These are phyloP conservation scores for Penicillium antarcticum DNA, from an alignment of 495 filamentous ascomycete species.

Conservation along the genomic window DNA sequence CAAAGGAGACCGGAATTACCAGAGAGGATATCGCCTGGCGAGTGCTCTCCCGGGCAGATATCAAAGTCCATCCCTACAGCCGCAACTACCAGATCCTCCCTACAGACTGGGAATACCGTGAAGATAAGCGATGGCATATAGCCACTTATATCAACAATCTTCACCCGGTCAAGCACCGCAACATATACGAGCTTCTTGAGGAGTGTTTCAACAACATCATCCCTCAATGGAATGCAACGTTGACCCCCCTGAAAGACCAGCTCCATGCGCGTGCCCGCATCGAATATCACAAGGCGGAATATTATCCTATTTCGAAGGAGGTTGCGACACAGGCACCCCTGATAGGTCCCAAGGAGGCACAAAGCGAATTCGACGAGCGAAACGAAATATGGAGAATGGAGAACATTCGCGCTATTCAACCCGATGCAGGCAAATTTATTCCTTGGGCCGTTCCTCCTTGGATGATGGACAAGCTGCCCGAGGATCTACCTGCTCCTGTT, in stretches of 20 bases:
- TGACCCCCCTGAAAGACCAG: conserved; percentile 38
- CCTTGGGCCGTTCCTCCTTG: conserved; percentile 31
- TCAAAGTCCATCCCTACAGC: conserved; percentile 28
- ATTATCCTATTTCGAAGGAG: conserved; percentile 23
- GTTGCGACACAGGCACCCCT: conserved; percentile 15
- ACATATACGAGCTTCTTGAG: conserved; percentile 42
- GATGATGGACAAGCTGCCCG: conserved; percentile 23
- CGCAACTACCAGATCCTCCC: conserved; percentile 38
- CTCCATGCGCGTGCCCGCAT: conserved; percentile 30
- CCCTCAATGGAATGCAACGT: conserved; percentile 37
- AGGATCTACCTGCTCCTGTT: conserved; percentile 19
- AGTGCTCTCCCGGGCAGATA: conserved; percentile 25
- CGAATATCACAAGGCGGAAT: conserved; percentile 31
- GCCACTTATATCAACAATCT: conserved; percentile 48
- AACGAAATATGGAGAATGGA: conserved; percentile 24
- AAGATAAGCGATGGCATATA: conserved; percentile 28
- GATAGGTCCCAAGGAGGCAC: conserved; percentile 14
- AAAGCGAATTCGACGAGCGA: conserved; percentile 24
- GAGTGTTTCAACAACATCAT: conserved; percentile 36
- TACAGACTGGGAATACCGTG: conserved; percentile 28
- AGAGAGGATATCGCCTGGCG: conserved; percentile 44
- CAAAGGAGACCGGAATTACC: conserved; percentile 27
- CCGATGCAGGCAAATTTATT: conserved; percentile 27
- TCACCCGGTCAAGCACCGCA: conserved; percentile 34
- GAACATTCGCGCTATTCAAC: conserved; percentile 24